Percentiles rank a stretch among this genome's conserved stretches.
phyloP scores from a whole-genome alignment of 371 early-diverging fungal species.

The Entomophthora muscae region DNA sequence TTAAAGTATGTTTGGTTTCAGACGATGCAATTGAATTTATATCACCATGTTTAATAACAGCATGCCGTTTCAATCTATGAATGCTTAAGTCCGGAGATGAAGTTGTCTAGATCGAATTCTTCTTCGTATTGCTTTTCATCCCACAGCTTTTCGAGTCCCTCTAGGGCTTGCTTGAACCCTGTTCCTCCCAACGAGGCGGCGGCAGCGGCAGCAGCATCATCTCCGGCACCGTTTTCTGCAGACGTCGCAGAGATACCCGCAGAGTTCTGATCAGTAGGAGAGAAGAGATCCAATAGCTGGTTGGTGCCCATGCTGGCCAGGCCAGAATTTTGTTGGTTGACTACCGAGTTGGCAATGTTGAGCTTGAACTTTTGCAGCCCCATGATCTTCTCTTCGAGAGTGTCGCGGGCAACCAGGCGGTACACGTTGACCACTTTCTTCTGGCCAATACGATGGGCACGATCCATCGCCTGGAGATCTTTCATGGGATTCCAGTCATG shows the following conservation, averaged over 20 bases:
- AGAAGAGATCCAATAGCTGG: conserved; percentile 85
- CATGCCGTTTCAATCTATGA: too few relatives aligned
- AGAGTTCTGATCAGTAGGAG: conserved; percentile 15
- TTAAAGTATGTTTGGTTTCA: too few relatives aligned
- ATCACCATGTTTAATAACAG: too few relatives aligned
- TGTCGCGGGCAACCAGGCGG: conserved; percentile 75
- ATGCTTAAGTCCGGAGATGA: conserved; percentile 21
- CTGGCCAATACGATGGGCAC: conserved; percentile 94
- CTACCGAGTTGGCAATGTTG: conserved; percentile 93
- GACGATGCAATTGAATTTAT: too few relatives aligned
- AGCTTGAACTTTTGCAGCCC: conserved; percentile 97
- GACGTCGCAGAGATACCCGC: not conserved
- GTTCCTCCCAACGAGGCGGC: conserved; percentile 10
- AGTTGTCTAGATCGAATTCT: conserved; percentile 65
- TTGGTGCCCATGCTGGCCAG: conserved; percentile 86
- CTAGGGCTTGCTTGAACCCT: conserved; percentile 57
- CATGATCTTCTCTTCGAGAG: conserved; percentile 94
- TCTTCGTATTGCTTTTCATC: conserved; percentile 89
- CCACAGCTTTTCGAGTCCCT: conserved; percentile 76
- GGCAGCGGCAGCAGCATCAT: not conserved
- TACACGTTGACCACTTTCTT: conserved; percentile 95
- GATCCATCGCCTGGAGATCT: conserved; percentile 94
- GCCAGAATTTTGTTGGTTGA: conserved; percentile 94
- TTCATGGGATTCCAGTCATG: conserved; percentile 99
- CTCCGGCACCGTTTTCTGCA: not conserved